Evolutionary conservation across 768 basidiomycete species (phyloP).

Genomic region (Rhizopogon vulgaris): DNA sequence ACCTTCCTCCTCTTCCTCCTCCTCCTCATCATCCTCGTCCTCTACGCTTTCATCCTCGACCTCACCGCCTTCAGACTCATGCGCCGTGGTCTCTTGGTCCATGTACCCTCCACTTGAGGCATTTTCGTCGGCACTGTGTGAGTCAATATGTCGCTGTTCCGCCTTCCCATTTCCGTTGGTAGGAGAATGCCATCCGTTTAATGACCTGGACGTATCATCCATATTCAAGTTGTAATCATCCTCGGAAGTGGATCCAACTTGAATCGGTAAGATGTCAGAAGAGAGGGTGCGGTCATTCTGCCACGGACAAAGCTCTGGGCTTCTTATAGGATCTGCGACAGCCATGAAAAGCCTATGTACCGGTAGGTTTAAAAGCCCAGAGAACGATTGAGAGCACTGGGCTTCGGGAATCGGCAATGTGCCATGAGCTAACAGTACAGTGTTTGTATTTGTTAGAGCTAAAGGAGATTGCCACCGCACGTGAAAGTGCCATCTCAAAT

Average conservation of each 20-base stretch:
- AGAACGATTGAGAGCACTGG: not conserved
- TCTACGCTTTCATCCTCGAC: slow-evolving; percentile 11
- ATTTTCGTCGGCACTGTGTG: not conserved
- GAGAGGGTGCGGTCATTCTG: not conserved
- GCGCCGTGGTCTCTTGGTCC: slow-evolving; percentile 7
- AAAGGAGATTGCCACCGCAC: too few species aligned
- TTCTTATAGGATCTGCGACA: not conserved
- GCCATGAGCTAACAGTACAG: too few species aligned
- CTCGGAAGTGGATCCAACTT: not conserved
- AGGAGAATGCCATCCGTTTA: not conserved
- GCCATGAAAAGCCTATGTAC: not conserved
- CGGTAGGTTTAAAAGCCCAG: too few species aligned
- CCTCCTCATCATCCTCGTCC: slow-evolving; percentile 16
- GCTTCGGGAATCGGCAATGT: too few species aligned
- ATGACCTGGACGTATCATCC: not conserved
- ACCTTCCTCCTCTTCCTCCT: slow-evolving; percentile 34
- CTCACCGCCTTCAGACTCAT: not conserved
- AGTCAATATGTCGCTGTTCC: not conserved
- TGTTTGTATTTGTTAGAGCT: too few species aligned
- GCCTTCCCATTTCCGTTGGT: slow-evolving; percentile 15
- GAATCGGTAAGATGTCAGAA: not conserved
- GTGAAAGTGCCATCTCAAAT: too few species aligned
- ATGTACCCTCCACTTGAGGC: slow-evolving; percentile 5
- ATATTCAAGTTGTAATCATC: not conserved
- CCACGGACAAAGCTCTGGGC: not conserved